phyloP scores from a whole-genome alignment of 2,329 filamentous ascomycete genomes.

The Trichoderma guizhouense region DNA sequence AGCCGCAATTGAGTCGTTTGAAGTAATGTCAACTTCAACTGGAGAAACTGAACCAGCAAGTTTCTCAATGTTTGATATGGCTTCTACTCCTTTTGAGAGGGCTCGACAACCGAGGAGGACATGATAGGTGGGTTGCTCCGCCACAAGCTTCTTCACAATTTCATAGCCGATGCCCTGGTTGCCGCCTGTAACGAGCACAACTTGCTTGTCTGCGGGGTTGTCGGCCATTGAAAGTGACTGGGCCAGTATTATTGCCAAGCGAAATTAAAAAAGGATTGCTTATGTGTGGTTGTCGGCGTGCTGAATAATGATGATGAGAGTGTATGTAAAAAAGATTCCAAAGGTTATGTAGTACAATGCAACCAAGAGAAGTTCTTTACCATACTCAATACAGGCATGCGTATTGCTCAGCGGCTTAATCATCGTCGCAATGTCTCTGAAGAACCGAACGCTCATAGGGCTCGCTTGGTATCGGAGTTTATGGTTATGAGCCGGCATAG shows the following conservation, averaged over 20 bases:
- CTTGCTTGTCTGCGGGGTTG: background rate
- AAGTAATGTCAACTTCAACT: constrained; percentile 6
- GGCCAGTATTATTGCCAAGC: background rate
- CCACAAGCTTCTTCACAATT: constrained; percentile 6
- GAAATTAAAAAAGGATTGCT: background rate
- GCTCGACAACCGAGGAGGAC: background rate
- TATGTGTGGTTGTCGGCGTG: background rate
- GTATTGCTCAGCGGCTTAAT: background rate
- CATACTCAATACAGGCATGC: background rate
- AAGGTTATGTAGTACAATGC: background rate
- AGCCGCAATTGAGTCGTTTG: constrained; percentile 2
- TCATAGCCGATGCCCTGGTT: constrained; percentile 10
- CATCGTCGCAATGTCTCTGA: background rate
- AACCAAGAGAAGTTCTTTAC: background rate
- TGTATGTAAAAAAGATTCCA: background rate
- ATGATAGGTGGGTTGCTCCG: background rate
- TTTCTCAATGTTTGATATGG: background rate
- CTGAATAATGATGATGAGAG: background rate
- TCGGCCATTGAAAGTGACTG: background rate
- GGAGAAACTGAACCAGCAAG: background rate
- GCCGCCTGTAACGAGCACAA: constrained; percentile 3
- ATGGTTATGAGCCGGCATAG: background rate
- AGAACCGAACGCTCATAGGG: background rate
- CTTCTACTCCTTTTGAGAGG: background rate
- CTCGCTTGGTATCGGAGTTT: background rate